Conservation (phyloP, 345 rosid genomes). For the Rhodomyrtus tomentosa region DNA sequence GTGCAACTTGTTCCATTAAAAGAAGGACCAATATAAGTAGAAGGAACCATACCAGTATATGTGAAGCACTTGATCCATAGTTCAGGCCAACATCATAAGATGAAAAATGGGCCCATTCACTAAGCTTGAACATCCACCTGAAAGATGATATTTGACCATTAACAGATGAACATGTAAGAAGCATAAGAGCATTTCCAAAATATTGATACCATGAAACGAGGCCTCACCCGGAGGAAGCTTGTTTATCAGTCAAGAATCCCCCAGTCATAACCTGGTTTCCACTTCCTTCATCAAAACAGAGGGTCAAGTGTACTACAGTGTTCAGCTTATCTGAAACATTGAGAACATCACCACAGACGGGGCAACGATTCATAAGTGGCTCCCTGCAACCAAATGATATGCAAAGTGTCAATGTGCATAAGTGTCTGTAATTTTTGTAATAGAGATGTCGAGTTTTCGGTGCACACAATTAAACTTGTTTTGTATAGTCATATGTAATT, state of each 20-base stretch:
- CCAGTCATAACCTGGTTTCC: slow-evolving; percentile 93
- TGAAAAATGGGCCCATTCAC: slow-evolving; percentile 92
- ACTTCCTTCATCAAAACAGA: slow-evolving; percentile 94
- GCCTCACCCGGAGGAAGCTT: slow-evolving; percentile 85
- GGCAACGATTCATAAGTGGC: slow-evolving; percentile 70
- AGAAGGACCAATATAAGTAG: neutral
- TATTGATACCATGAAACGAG: neutral
- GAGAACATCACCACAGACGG: slow-evolving; percentile 81
- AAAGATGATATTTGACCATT: neutral
- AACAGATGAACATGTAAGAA: neutral
- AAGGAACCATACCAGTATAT: slow-evolving; percentile 58
- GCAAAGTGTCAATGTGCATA: neutral
- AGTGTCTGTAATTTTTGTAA: neutral
- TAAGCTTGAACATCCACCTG: slow-evolving; percentile 93
- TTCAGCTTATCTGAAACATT: slow-evolving; percentile 65
- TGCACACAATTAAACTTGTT: neutral
- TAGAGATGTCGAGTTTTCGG: neutral
- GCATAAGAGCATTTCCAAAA: neutral
- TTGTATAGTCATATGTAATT: neutral
- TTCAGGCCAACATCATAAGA: slow-evolving; percentile 82
- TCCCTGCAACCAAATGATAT: slow-evolving; percentile 35
- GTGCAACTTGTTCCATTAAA: neutral
- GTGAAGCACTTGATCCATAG: slow-evolving; percentile 84
- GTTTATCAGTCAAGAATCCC: slow-evolving; percentile 90
- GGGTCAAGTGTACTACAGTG: slow-evolving; percentile 74